Evolutionary conservation across 305 asterid species (phyloP).

Genomic region (Salvia sclarea): DNA sequence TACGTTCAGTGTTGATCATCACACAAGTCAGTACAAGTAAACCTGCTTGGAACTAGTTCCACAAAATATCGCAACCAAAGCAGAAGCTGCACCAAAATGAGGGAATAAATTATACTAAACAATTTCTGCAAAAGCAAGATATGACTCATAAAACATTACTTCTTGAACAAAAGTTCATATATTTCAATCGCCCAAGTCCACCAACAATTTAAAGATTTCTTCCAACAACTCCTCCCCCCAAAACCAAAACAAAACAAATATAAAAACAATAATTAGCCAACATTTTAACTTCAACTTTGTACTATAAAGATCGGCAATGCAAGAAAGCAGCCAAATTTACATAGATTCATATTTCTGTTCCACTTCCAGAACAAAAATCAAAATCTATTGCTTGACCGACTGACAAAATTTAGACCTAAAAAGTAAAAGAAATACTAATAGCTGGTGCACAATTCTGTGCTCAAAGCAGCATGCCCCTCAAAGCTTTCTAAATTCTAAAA

Average conservation of each 20-base stretch:
- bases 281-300: not conserved
- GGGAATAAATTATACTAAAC: too few species aligned
- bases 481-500: constrained; percentile 20
- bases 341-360: not conserved
- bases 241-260: not conserved
- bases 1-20: constrained; percentile 59
- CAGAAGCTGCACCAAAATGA: constrained; percentile 18
- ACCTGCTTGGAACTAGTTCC: constrained; percentile 23
- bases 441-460: not conserved
- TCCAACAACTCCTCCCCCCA: not conserved
- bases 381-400: constrained; percentile 15
- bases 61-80: constrained; percentile 34
- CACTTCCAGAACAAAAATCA: constrained; percentile 15
- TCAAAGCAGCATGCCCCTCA: constrained; percentile 2
- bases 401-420: constrained; percentile 1
- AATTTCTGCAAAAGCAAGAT: not conserved
- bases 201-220: not conserved
- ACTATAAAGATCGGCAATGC: not conserved
- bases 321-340: constrained; percentile 26
- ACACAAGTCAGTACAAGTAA: constrained; percentile 30
- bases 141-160: not conserved
- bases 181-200: not conserved
- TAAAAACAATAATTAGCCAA: constrained; percentile 7
- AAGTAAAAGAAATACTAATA: not conserved
- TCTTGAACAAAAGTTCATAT: not conserved